phyloP scores from a whole-genome alignment of 2,329 filamentous ascomycete species.

The Aspergillus neotritici region DNA sequence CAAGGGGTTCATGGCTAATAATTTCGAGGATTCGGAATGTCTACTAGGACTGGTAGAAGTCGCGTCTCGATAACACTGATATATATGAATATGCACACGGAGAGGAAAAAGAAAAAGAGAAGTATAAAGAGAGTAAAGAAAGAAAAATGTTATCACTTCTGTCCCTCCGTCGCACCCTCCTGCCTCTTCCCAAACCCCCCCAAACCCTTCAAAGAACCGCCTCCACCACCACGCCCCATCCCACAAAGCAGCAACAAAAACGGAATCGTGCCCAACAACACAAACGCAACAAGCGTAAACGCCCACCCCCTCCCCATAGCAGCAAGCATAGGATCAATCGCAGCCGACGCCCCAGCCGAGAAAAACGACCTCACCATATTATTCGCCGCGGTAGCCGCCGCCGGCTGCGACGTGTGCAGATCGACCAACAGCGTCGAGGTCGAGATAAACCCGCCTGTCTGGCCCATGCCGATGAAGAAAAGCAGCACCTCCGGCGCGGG shows the following conservation, averaged over 20 bases:
- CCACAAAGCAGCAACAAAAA: too few species aligned
- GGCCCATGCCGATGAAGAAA: conserved; percentile 30
- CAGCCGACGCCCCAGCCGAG: conserved; percentile 35
- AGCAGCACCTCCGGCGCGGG: conserved; percentile 30
- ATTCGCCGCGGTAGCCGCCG: conserved; percentile 37
- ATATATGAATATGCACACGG: too few species aligned
- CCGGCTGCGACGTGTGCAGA: conserved; percentile 32
- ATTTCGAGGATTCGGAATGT: too few species aligned
- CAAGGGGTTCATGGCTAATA: too few species aligned
- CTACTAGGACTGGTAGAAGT: too few species aligned
- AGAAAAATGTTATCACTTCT: too few species aligned
- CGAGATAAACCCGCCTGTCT: conserved; percentile 34
- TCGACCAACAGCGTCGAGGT: conserved; percentile 44
- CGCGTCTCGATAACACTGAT: conserved; percentile 3
- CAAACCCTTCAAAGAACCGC: too few species aligned
- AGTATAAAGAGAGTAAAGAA: too few species aligned
- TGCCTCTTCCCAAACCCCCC: too few species aligned
- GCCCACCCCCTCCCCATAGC: conserved; percentile 39
- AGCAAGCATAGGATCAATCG: conserved; percentile 34
- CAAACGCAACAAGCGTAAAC: conserved; percentile 35
- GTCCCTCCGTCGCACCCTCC: too few species aligned
- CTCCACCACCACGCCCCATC: too few species aligned
- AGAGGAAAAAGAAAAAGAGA: too few species aligned
- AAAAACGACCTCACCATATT: conserved; percentile 39
- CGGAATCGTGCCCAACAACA: conserved; percentile 6